Evolutionary conservation across 306 rosid species (phyloP), one percentile per base, ranked within the genome.

Genomic region (Sicyos baderoa): DNA sequence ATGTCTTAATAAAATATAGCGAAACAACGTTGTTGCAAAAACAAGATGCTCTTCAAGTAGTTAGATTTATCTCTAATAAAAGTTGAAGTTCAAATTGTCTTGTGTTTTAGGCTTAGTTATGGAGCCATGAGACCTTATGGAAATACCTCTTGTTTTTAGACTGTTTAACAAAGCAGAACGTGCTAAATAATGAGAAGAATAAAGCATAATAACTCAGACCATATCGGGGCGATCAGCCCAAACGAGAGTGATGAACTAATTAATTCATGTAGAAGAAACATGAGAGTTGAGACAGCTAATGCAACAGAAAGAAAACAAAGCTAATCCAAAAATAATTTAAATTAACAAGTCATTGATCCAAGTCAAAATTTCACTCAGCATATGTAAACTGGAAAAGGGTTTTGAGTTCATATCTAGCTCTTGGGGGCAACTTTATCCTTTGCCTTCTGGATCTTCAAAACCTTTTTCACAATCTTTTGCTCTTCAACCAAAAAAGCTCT

Each of bases 301-400:
- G 45, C 65, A 59, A 27, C 6, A 27, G 21, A 14, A 59, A 59
- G 17, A 23, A 29, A 27, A 59, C 45, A 16, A 59, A 6, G 45
- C 44, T 59, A 27, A 59, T 59, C 6, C 65, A 13, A 59, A 32
- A 59, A 27, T 58, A 11, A 58, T 58, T 27, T 58, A 58, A 58
- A 58, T 58, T 58, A 27, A 27, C 11, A 58, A 59, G 65, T 29
- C 65, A 27, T 29, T 59, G 65, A 59, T 59, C 65, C 65, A 29
- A 27, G 65, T 59, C 65, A 59, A 59, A 59, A 59, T 59, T 59
- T 59, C 45, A 59, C 12, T 16, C 65, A 59, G 65, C 65, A 59
- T 15, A 59, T 16, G 29, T 59, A 27, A 59, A 27, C 15, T 59
- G 65, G 45, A 59, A 59, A 59, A 32, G 7, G 45, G n/a, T 18